Conservation (phyloP, 768 basidiomycete species). For the Pleurotus citrinopileatus region DNA sequence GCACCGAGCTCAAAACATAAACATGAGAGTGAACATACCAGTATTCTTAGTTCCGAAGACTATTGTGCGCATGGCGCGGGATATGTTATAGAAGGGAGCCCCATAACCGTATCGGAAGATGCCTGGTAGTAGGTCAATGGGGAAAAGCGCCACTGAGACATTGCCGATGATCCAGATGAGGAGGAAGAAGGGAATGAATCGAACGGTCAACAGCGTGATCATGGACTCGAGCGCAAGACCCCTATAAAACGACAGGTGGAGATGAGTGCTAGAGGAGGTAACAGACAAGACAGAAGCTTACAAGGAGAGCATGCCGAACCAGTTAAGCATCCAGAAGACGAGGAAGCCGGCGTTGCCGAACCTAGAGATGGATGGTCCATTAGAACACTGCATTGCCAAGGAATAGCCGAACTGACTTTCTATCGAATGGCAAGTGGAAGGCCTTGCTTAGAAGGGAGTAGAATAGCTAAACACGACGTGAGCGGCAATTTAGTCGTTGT, state of each 20-base stretch:
- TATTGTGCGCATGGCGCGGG: slow-evolving; percentile 55
- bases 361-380: slow-evolving; percentile 18
- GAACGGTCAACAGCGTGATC: slow-evolving; percentile 50
- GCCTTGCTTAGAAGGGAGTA: slow-evolving; percentile 59
- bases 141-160: slow-evolving; percentile 54
- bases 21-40: slow-evolving; percentile 31
- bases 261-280: neutral
- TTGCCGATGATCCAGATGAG: slow-evolving; percentile 64
- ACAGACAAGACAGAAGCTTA: slow-evolving; percentile 21
- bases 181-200: slow-evolving; percentile 59
- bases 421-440: slow-evolving; percentile 54
- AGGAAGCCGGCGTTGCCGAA: slow-evolving; percentile 53
- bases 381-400: neutral
- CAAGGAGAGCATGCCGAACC: slow-evolving; percentile 54
- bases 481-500: neutral
- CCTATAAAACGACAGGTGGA: slow-evolving; percentile 23
- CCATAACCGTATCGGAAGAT: slow-evolving; percentile 69
- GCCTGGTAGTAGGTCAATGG: slow-evolving; percentile 54
- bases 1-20: neutral
- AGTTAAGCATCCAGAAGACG: slow-evolving; percentile 69
- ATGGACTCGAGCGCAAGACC: slow-evolving; percentile 62
- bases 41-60: slow-evolving; percentile 65
- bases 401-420: slow-evolving; percentile 31
- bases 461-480: slow-evolving; percentile 35
- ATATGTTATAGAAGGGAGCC: slow-evolving; percentile 71